Evolutionary conservation across 176 grass and related monocot genomes (phyloP), one percentile per base, ranked within the genome.

Genomic region (Lolium multiflorum): DNA sequence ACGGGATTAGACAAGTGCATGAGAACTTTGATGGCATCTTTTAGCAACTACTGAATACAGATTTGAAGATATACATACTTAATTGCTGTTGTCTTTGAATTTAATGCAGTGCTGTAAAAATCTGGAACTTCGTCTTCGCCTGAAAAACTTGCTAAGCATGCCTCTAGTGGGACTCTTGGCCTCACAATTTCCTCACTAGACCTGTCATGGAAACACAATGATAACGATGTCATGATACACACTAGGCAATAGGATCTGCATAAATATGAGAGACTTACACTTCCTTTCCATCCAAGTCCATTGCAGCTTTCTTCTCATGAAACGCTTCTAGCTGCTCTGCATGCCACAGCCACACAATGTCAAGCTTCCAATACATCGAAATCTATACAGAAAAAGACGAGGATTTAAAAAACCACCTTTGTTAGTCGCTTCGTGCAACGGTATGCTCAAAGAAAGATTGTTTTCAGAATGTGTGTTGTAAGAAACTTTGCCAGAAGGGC

Each of bases 401-500:
- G 10, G 11, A 85, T 15, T 84, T 44, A 54, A 3, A 68, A 82
- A 59, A 35, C 41, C 56, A 99, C 97, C 97, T 99, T 96, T 99
- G 80, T 96, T 96, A 38, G 85, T 96, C 12, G 97, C 94, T 74
- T 96, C 92, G 78, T 92, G 68, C 49, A 99, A 89, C 24, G 97
- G 97, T 91, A 99, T 94, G 89, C 81, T 89, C 89, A 99, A 88
- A 78, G 97, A 91, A 82, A 99, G 92, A 69, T 90, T 87, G 80
- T 88, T 87, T 55, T 99, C 97, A 17, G 90, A 88, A 89, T 87
- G 88, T 86, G 75, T 91, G 69, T 99, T 99, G 87, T 99, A 99
- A 85, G 94, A 84, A 86, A 99, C 94, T 93, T 92, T 96, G 61
- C 97, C 97, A 71, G 97, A 99, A 74, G 97, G 85, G 59, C 97